These are phyloP conservation scores for Acacia confusa DNA, from an alignment of 306 rosid species.

Conservation along the genomic window DNA sequence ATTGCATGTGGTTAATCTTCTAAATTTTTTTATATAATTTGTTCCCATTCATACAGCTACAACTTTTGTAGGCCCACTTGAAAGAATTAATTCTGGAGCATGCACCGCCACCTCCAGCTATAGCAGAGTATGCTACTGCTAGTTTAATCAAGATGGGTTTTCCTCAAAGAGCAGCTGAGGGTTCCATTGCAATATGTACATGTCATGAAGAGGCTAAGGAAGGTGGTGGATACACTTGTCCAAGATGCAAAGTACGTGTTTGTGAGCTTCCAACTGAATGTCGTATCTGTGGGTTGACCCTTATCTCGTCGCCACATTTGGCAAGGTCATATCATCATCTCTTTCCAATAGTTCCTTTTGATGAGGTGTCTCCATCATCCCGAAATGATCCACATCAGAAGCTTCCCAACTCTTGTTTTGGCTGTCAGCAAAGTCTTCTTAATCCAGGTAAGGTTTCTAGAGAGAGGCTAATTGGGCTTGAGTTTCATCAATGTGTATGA, in stretches of 20 bases:
- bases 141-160: constrained; percentile 95
- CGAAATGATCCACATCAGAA: no score
- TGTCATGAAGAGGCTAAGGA: no score
- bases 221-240: no score
- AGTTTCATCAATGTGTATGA: constrained; percentile 6
- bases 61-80: constrained; percentile 62
- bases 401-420: no score
- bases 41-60: constrained; percentile 22
- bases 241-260: no score
- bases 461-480: constrained; percentile 10
- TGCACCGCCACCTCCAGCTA: constrained; percentile 97
- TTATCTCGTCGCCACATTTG: no score
- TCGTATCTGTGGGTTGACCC: no score
- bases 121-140: constrained; percentile 90
- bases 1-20: constrained; percentile 13
- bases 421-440: no score
- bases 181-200: constrained; percentile 83
- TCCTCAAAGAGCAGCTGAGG: constrained; percentile 96
- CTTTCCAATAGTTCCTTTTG: no score
- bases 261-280: no score
- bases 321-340: no score
- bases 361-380: no score
- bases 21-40: not conserved
- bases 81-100: constrained; percentile 89
- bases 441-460: constrained; percentile 54